Conservation (phyloP, 2,329 filamentous ascomycete genomes). For the Colletotrichum phormii region DNA sequence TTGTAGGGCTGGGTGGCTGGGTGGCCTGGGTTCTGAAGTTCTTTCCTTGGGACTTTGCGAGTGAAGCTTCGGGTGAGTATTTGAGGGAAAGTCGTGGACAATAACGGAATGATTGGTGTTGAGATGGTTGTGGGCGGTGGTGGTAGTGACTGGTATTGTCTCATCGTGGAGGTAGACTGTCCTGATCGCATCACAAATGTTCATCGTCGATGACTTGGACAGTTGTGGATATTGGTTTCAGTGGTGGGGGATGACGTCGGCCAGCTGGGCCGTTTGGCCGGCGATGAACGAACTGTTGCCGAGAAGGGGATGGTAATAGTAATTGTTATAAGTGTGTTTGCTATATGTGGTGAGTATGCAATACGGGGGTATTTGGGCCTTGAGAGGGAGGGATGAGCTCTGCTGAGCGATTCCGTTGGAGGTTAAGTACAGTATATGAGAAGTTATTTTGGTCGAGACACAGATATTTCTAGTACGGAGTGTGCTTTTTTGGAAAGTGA, state of each 20-base stretch:
- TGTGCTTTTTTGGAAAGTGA: not conserved
- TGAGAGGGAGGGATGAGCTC: not conserved
- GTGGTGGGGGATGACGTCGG: not conserved
- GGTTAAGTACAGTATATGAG: not conserved
- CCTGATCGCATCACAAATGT: no score
- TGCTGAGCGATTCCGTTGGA: not conserved
- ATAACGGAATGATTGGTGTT: no score
- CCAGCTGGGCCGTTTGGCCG: not conserved
- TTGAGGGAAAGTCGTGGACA: no score
- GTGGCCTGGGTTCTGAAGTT: no score
- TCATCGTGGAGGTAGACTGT: no score
- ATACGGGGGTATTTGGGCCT: not conserved
- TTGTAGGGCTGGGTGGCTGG: no score
- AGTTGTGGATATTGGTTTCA: not conserved
- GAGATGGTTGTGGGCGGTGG: no score
- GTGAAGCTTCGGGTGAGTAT: no score
- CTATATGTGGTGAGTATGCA: not conserved
- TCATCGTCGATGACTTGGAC: no score
- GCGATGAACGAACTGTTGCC: not conserved
- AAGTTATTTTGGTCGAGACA: not conserved
- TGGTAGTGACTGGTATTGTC: no score
- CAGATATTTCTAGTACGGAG: not conserved
- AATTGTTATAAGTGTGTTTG: not conserved
- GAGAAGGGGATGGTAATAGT: not conserved
- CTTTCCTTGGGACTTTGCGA: no score